These are phyloP conservation scores for Kuraishia capsulata DNA, from an alignment of 805 yeast genomes.

Conservation along the genomic window DNA sequence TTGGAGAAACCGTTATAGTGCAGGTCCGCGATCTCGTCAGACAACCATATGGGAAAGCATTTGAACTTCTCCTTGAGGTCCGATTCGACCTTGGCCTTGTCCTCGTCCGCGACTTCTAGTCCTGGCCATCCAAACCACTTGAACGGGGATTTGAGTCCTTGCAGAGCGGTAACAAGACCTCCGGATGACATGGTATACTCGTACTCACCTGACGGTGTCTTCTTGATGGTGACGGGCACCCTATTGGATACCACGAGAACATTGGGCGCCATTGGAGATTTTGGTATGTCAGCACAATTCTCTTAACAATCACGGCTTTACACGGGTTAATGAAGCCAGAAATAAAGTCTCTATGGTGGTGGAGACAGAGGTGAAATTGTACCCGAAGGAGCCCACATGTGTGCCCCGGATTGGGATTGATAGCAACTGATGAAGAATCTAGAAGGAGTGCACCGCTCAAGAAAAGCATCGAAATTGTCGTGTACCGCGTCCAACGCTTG, in stretches of 20 bases:
- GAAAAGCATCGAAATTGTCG: no score
- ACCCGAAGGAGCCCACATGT: no score
- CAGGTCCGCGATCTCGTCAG: constrained; percentile 86
- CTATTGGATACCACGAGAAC: constrained; percentile 91
- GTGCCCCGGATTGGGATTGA: no score
- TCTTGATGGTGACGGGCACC: constrained; percentile 85
- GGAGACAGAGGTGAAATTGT: no score
- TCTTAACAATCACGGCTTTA: no score
- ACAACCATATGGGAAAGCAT: constrained; percentile 82
- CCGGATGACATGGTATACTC: constrained; percentile 93
- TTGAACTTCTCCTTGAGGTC: constrained; percentile 73
- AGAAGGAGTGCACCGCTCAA: no score
- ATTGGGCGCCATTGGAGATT: constrained; percentile 35
- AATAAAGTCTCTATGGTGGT: no score
- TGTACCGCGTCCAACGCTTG: no score
- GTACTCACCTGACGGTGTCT: constrained; percentile 54
- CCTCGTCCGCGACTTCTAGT: constrained; percentile 72
- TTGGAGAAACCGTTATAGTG: constrained; percentile 96
- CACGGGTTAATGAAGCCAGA: no score
- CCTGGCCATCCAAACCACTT: constrained; percentile 99
- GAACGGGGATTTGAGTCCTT: constrained; percentile 82
- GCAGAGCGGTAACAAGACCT: constrained; percentile 92
- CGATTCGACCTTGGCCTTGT: constrained; percentile 54
- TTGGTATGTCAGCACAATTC: no score
- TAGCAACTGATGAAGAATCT: no score